Percentiles rank a stretch among this genome's conserved stretches.
Evolutionary conservation across 2,329 filamentous ascomycete genomes (phyloP).

Genomic region (Aspergillus carbonarius): DNA sequence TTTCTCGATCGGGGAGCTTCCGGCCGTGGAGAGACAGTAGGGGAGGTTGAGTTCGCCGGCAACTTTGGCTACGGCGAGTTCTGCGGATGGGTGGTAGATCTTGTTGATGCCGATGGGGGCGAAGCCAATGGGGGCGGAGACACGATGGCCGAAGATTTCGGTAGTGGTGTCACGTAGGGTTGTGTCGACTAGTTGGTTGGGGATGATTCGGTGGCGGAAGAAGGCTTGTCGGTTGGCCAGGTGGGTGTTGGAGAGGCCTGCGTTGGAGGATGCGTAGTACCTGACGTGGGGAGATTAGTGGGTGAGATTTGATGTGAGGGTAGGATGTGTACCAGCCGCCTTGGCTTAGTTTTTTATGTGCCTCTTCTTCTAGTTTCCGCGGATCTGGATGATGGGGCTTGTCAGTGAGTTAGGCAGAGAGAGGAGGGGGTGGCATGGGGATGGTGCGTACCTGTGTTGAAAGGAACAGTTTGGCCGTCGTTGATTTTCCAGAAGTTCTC

Average conservation of each 20-base stretch:
- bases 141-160: conserved; percentile 60
- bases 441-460: conserved; percentile 49
- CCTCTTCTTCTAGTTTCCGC: conserved; percentile 58
- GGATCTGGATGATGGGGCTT: conserved; percentile 40
- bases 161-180: conserved; percentile 58
- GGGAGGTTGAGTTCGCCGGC: conserved; percentile 60
- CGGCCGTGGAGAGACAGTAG: conserved; percentile 61
- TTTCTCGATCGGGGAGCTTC: conserved; percentile 56
- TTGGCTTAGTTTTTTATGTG: conserved; percentile 56
- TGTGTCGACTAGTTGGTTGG: conserved; percentile 61
- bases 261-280: conserved; percentile 40
- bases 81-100: conserved; percentile 61
- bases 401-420: not conserved
- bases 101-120: conserved; percentile 66
- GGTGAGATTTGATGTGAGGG: not conserved
- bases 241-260: conserved; percentile 45
- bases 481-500: conserved; percentile 57
- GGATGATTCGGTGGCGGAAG: conserved; percentile 63
- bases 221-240: conserved; percentile 63
- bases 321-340: conserved; percentile 51
- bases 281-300: conserved; percentile 11
- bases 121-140: conserved; percentile 63
- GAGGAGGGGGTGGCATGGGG: not conserved
- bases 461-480: conserved; percentile 49
- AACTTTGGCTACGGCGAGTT: conserved; percentile 60